phyloP scores from a whole-genome alignment of 257 asterid species.

The Solanum sejunctum region DNA sequence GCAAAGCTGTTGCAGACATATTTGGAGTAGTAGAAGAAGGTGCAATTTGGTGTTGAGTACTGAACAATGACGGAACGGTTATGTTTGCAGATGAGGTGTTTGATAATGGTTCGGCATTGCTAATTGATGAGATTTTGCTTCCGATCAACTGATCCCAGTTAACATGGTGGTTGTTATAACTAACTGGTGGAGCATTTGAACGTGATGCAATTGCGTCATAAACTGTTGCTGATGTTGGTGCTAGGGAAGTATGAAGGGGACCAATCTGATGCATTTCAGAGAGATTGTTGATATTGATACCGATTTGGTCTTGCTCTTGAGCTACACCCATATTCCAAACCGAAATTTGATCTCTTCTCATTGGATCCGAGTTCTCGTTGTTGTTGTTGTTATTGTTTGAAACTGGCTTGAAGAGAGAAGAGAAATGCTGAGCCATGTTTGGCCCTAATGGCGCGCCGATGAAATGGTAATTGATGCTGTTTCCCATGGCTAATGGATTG shows the following conservation, averaged over 20 bases:
- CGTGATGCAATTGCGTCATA: constrained; percentile 13
- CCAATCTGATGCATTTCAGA: constrained; percentile 29
- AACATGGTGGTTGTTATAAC: constrained; percentile 1
- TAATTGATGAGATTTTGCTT: constrained; percentile 13
- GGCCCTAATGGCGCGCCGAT: constrained; percentile 36
- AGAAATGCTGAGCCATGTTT: constrained; percentile 32
- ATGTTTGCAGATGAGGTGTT: constrained; percentile 1
- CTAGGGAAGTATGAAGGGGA: constrained; percentile 8
- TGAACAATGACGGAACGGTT: constrained; percentile 46
- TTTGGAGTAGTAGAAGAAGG: constrained; percentile 11
- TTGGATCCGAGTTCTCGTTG: constrained; percentile 14
- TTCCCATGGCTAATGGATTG: constrained; percentile 16
- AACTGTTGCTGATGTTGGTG: neutral
- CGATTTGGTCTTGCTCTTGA: constrained; percentile 20
- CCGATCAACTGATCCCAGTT: constrained; percentile 49
- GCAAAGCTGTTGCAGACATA: constrained; percentile 78
- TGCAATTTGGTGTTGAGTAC: constrained; percentile 19
- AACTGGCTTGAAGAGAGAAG: constrained; percentile 41
- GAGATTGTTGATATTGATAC: constrained; percentile 21
- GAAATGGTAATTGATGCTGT: constrained; percentile 38
- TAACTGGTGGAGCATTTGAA: constrained; percentile 19
- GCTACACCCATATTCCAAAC: constrained; percentile 32
- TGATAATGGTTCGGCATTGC: constrained; percentile 10
- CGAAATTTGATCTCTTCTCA: constrained; percentile 23
- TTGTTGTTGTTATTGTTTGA: constrained; percentile 2